These are phyloP conservation scores for Podospora didyma DNA, from an alignment of 495 filamentous ascomycete genomes.

Conservation along the genomic window DNA sequence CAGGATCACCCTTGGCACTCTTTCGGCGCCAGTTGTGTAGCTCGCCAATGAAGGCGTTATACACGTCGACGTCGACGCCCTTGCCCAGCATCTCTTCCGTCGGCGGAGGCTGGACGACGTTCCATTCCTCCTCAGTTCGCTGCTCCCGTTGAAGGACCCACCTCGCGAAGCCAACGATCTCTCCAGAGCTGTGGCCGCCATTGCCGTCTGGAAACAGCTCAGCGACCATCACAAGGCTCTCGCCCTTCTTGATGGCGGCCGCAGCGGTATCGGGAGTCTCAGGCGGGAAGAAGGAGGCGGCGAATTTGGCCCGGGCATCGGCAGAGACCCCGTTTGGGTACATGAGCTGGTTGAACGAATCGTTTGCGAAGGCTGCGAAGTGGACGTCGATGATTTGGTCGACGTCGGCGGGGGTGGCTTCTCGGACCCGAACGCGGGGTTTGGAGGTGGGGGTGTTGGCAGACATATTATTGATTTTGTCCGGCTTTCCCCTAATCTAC, in stretches of 20 bases:
- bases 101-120: background rate
- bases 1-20: slow-evolving; percentile 21
- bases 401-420: slow-evolving; percentile 20
- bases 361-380: slow-evolving; percentile 18
- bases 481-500: background rate
- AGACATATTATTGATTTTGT: background rate
- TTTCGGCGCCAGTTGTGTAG: slow-evolving; percentile 13
- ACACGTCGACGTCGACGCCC: slow-evolving; percentile 13
- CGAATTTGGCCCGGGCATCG: slow-evolving; percentile 10
- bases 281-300: slow-evolving; percentile 3
- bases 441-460: slow-evolving; percentile 13
- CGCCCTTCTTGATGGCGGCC: slow-evolving; percentile 5
- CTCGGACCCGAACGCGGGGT: slow-evolving; percentile 22
- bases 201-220: slow-evolving; percentile 18
- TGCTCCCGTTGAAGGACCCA: slow-evolving; percentile 19
- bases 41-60: slow-evolving; percentile 21
- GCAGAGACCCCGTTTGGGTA: slow-evolving; percentile 16
- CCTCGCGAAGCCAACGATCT: slow-evolving; percentile 25
- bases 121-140: slow-evolving; percentile 26
- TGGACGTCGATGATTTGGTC: slow-evolving; percentile 15
- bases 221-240: slow-evolving; percentile 19
- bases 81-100: slow-evolving; percentile 23
- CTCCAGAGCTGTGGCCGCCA: slow-evolving; percentile 7
- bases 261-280: background rate
- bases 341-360: slow-evolving; percentile 24